Evolutionary conservation across 2,329 filamentous ascomycete genomes (phyloP).

Genomic region (Ophiostoma tasmaniense): DNA sequence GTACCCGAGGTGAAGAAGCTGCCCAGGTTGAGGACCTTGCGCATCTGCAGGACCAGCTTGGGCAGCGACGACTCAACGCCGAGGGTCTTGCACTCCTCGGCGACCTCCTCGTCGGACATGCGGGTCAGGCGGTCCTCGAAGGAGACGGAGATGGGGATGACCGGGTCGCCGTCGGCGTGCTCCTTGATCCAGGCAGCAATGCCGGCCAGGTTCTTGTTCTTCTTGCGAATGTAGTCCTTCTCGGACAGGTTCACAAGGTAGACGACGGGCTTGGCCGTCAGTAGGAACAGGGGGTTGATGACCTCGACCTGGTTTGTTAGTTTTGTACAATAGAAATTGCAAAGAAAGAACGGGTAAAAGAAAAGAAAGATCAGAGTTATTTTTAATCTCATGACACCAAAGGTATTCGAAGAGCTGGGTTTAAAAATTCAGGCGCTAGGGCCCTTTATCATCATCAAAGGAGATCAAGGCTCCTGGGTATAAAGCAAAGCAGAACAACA

Average conservation of each 20-base stretch:
- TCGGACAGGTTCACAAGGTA: conserved; percentile 96
- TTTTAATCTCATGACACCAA: conserved; percentile 72
- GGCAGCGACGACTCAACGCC: conserved; percentile 81
- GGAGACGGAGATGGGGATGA: conserved; percentile 85
- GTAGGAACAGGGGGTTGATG: conserved; percentile 92
- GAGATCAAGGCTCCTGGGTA: conserved; percentile 17
- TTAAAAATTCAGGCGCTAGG: conserved; percentile 80
- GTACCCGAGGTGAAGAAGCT: conserved; percentile 96
- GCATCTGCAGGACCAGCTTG: conserved; percentile 89
- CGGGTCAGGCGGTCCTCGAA: conserved; percentile 87
- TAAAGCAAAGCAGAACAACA: neutral
- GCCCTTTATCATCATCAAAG: conserved; percentile 97
- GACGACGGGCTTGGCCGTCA: conserved; percentile 94
- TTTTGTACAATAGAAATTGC: neutral
- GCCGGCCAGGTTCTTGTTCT: conserved; percentile 97
- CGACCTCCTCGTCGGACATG: conserved; percentile 69
- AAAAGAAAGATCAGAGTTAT: conserved; percentile 8
- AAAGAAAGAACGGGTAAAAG: neutral
- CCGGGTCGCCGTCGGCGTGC: conserved; percentile 75
- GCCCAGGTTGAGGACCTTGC: conserved; percentile 77
- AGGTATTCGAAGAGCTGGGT: conserved; percentile 99
- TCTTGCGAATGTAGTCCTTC: conserved; percentile 94
- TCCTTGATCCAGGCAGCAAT: conserved; percentile 94
- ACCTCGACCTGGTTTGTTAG: conserved; percentile 65
- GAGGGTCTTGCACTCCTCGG: conserved; percentile 81